These are phyloP conservation scores for Zarea fungicola DNA, from an alignment of 2,329 filamentous ascomycete genomes.

Conservation along the genomic window DNA sequence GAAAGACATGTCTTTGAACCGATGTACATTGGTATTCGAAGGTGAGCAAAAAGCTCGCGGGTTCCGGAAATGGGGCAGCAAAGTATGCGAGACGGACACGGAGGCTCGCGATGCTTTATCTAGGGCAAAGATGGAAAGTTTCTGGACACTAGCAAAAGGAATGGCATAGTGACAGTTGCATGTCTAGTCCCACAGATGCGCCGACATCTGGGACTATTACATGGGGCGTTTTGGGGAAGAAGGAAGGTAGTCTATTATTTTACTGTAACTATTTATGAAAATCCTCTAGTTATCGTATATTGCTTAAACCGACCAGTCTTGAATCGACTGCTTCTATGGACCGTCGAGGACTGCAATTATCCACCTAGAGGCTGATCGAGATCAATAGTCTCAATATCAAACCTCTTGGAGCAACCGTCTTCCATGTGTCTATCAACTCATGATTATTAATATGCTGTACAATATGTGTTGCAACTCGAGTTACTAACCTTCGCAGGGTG, in stretches of 20 bases:
- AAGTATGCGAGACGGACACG: constrained; percentile 87
- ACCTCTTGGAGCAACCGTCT: constrained; percentile 67
- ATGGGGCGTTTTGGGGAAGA: background rate
- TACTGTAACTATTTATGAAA: background rate
- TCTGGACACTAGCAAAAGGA: constrained; percentile 86
- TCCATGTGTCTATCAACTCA: constrained; percentile 60
- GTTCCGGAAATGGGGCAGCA: constrained; percentile 84
- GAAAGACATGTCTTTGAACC: constrained; percentile 77
- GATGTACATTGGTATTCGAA: constrained; percentile 82
- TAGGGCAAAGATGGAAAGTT: constrained; percentile 85
- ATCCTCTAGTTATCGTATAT: constrained; percentile 11
- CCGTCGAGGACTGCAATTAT: too few relatives aligned
- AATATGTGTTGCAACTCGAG: background rate
- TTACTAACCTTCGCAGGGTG: constrained; percentile 66
- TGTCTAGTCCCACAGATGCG: too few relatives aligned
- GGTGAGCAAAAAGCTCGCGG: constrained; percentile 75
- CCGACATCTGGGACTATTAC: too few relatives aligned
- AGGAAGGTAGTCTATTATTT: background rate
- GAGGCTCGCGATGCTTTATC: constrained; percentile 77
- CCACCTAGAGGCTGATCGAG: too few relatives aligned
- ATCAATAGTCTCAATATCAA: constrained; percentile 45
- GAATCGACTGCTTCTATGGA: too few relatives aligned
- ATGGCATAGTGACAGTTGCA: constrained; percentile 2
- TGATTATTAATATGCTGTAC: constrained; percentile 5
- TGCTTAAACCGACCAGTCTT: constrained; percentile 18